A percentile compares a stretch with the other conserved stretches of the same genome.
Evolutionary conservation across 2,329 filamentous ascomycete genomes (phyloP).

Genomic region (Pseudogymnoascus sp.): DNA sequence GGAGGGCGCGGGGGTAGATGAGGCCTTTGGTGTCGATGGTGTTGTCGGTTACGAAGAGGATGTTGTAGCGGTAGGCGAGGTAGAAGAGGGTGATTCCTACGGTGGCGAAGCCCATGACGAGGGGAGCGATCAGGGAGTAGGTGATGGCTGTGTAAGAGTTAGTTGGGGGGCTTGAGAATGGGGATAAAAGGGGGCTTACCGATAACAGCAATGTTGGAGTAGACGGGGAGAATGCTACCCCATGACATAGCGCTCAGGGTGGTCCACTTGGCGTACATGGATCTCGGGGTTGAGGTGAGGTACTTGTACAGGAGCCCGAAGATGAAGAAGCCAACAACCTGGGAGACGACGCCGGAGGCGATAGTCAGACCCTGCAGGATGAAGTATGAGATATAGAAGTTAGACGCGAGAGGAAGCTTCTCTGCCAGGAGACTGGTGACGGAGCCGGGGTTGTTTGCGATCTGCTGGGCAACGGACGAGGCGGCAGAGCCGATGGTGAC

Average conservation of each 20-base stretch:
- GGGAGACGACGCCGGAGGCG: constrained; percentile 64
- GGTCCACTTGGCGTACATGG: constrained; percentile 71
- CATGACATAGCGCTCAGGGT: constrained; percentile 65
- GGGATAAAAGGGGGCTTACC: constrained; percentile 41
- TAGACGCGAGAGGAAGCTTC: constrained; percentile 74
- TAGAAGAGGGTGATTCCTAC: constrained; percentile 75
- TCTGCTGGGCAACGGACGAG: constrained; percentile 54
- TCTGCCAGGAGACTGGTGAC: constrained; percentile 58
- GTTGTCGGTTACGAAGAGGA: constrained; percentile 78
- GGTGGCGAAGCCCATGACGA: constrained; percentile 74
- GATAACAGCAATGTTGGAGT: constrained; percentile 73
- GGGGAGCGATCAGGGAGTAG: constrained; percentile 78
- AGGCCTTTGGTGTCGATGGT: constrained; percentile 80
- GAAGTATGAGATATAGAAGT: constrained; percentile 94
- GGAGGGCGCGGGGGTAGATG: constrained; percentile 76
- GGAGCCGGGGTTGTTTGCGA: constrained; percentile 52
- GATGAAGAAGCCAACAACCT: constrained; percentile 63
- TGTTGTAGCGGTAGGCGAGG: constrained; percentile 80
- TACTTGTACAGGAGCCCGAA: constrained; percentile 67
- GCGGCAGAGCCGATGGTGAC: constrained; percentile 76
- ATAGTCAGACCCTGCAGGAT: constrained; percentile 82
- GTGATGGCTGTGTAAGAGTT: constrained; percentile 52
- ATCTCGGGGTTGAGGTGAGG: constrained; percentile 68
- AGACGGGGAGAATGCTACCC: constrained; percentile 74
- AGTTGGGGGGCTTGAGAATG: constrained; percentile 10